These are phyloP conservation scores for Colletotrichum simmondsii DNA, from an alignment of 2,329 filamentous ascomycete genomes.

Conservation along the genomic window DNA sequence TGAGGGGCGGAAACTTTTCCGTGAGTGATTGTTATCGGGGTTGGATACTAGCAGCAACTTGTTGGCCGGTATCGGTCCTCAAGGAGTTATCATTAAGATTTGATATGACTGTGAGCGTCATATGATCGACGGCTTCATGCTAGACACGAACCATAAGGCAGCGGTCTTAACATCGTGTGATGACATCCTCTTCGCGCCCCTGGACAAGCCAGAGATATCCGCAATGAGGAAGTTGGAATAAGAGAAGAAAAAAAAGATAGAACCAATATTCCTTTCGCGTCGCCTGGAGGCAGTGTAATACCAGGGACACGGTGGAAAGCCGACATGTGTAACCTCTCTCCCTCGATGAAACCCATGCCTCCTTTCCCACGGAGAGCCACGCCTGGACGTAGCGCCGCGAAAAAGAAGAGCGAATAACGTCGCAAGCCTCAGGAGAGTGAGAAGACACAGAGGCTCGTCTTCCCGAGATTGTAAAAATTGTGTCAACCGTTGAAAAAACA, in stretches of 20 bases:
- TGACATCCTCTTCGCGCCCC: not conserved
- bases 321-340: not conserved
- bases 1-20: not conserved
- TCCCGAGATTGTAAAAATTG: not conserved
- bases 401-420: not conserved
- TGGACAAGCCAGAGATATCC: not conserved
- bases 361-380: not conserved
- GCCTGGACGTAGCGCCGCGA: not conserved
- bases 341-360: not conserved
- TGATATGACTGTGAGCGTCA: not conserved
- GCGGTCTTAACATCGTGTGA: not conserved
- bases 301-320: constrained; percentile 14
- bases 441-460: not conserved
- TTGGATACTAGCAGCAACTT: not conserved
- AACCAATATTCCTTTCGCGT: not conserved
- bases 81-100: not conserved
- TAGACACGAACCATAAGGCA: not conserved
- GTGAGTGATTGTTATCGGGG: not conserved
- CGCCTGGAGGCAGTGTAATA: constrained; percentile 17
- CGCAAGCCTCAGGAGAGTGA: not conserved
- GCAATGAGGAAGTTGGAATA: not conserved
- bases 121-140: not conserved
- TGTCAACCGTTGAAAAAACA: not conserved
- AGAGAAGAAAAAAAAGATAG: not conserved
- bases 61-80: too few species aligned